Evolutionary conservation across 2,329 filamentous ascomycete genomes (phyloP).

Genomic region (Ceratocystis eucalypticola): DNA sequence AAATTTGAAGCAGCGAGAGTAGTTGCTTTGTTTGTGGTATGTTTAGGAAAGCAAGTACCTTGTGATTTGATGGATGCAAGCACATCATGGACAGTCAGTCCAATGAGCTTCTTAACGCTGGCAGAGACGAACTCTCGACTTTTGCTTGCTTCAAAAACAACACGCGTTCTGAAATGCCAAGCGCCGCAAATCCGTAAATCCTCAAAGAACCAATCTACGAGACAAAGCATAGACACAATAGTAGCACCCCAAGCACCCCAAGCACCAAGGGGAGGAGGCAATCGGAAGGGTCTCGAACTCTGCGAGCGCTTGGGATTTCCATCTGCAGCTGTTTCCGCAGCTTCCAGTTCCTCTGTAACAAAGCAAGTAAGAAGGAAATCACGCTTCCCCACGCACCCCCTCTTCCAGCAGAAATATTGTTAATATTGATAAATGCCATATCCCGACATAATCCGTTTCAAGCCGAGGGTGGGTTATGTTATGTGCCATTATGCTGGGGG

Average conservation of each 20-base stretch:
- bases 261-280: neutral
- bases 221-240: neutral
- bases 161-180: slow-evolving; percentile 2
- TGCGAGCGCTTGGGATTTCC: slow-evolving; percentile 2
- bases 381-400: neutral
- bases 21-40: neutral
- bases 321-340: neutral
- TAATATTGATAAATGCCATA: neutral
- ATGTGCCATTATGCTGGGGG: neutral
- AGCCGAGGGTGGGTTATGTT: neutral
- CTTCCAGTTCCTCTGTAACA: neutral
- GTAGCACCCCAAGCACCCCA: neutral
- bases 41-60: too few species aligned
- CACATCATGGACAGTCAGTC: too few species aligned
- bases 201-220: neutral
- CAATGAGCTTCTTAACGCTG: too few species aligned
- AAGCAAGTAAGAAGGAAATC: neutral
- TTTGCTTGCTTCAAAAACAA: neutral
- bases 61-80: too few species aligned
- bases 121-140: too few species aligned
- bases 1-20: neutral
- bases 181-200: slow-evolving; percentile 2
- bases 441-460: slow-evolving; percentile 7
- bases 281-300: neutral
- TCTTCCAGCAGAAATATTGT: neutral